Evolutionary conservation across 2,329 filamentous ascomycete genomes (phyloP), one percentile per base, ranked within the genome.

Genomic region (Didymella keratinophila): DNA sequence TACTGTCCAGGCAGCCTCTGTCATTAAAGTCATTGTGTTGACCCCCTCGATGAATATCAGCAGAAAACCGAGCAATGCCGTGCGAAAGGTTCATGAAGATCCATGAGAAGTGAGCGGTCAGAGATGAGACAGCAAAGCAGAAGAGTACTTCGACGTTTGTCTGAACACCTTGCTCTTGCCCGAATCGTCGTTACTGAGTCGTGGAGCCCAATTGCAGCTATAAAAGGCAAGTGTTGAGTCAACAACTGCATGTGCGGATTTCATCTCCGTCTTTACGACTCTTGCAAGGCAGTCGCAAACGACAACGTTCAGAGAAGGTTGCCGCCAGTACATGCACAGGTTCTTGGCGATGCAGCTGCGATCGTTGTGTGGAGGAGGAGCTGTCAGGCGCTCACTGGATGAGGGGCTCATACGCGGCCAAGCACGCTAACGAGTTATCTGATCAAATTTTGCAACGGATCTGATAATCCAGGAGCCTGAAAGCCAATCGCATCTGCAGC

Each of bases 401-500:
- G 52, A 47, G 47, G 47, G 54, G 27, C 47, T 27, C 25, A 34
- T 16, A 12, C 36, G 43, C 37, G 37, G 55, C 63, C 60, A 62
- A 65, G 60, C 27, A 14, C 54, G 46, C 64, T 67, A 65, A 42
- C 5, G 25, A 2, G 21, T 48, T 46, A 67, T 67, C 65, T 52
- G 65, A 67, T 67, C 62, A 66, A 62, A 43, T 48, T 58, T 56
- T 61, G 54, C 57, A 56, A 36, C 52, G 57, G 62, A 67, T 67
- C 64, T 57, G 64, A 65, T 67, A 64, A 65, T 32, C 23, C 21
- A 16, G 23, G 3, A 8, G 8, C 10, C 16, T n/a, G 11, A 3
- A 21, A 36, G 42, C 56, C 56, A 59, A 59, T 59, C 41, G 36
- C 34, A 42, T 41, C 39, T 39, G 25, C 37, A 23, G 14, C 20